Evolutionary conservation across 768 basidiomycete genomes (phyloP), one percentile per base, ranked within the genome.

Genomic region (Phaeotremella skinneri): DNA sequence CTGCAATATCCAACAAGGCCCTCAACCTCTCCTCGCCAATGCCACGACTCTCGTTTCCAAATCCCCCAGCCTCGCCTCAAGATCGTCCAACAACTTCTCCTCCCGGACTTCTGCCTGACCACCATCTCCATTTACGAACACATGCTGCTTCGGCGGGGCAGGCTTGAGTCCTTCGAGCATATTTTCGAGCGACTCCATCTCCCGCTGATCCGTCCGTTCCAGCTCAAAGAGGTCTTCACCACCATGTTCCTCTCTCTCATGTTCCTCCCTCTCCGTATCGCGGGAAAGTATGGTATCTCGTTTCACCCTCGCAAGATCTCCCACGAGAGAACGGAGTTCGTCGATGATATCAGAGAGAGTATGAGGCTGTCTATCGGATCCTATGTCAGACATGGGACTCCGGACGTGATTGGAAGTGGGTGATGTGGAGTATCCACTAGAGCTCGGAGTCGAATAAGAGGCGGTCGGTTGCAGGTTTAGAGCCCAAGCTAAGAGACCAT

Each of bases 211-310:
- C 13, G 45, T 70, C n/a, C 5, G 32, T 27, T 68, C 64, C 34
- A 73, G 48, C 41, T 57, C 67, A 32, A 58, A 64, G 6, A 47
- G 79, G 79, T 23, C 67, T 20, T 53, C 62, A 25, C 48, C 45
- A 23, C 53, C 58, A 43, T 69, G 76, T 52, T 80, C 78, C 42
- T 65, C 68, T 53, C 63, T 64, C 3, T 86, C 87, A 74, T 94
- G 92, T 52, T 80, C 82, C 67, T 88, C 85, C 0, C 90, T 88
- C 67, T 93, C 86, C 7, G 84, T 58, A 78, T 94, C 90, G 23
- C 80, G 81, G 2, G 89, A 89, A 14, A 82, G 84, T 48, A 94
- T 82, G 58, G 90, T 87, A 7, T 83, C 81, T 64, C 90, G 85
- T 5, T 82, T 83, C 30, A 94, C 78, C 4, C 79, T 70, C 0